These are phyloP conservation scores for Penicillium thymicola DNA, from an alignment of 2,329 filamentous ascomycete species.

Conservation along the genomic window DNA sequence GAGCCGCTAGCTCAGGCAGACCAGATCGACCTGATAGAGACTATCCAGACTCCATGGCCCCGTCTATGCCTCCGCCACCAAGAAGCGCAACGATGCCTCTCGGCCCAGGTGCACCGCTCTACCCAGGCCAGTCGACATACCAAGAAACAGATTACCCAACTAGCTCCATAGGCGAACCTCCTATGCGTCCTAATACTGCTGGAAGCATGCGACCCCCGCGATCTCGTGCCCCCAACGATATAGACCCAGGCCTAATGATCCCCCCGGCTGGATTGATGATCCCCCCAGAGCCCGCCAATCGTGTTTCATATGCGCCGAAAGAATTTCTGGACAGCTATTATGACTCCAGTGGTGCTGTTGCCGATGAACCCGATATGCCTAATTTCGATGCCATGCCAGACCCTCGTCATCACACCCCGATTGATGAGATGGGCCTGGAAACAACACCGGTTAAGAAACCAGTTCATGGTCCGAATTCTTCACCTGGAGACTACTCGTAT, in stretches of 20 bases:
- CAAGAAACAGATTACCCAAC: conserved; percentile 27
- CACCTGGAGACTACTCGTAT: conserved; percentile 35
- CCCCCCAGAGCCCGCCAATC: conserved; percentile 20
- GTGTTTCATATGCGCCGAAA: conserved; percentile 30
- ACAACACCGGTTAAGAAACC: conserved; percentile 27
- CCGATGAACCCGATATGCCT: conserved; percentile 57
- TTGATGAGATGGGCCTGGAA: conserved; percentile 38
- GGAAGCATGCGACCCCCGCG: conserved; percentile 21
- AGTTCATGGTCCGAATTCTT: conserved; percentile 18
- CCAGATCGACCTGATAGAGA: conserved; percentile 22
- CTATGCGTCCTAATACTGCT: conserved; percentile 27
- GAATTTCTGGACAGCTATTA: conserved; percentile 52
- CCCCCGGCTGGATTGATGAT: conserved; percentile 15
- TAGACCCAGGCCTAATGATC: conserved; percentile 17
- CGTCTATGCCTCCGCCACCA: conserved; percentile 30
- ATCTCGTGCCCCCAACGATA: conserved; percentile 26
- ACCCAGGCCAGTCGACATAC: conserved; percentile 37
- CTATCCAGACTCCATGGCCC: conserved; percentile 27
- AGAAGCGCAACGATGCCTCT: conserved; percentile 41
- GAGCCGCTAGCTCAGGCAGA: conserved; percentile 28
- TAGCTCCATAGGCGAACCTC: conserved; percentile 16
- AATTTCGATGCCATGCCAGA: conserved; percentile 59
- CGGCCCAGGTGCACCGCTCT: conserved; percentile 10
- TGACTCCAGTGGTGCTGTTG: conserved; percentile 43
- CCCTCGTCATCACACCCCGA: conserved; percentile 22